A percentile compares a stretch with the other conserved stretches of the same genome.
These are phyloP conservation scores for Lolium rigidum DNA, from an alignment of 176 grass and related monocot genomes.

Conservation along the genomic window DNA sequence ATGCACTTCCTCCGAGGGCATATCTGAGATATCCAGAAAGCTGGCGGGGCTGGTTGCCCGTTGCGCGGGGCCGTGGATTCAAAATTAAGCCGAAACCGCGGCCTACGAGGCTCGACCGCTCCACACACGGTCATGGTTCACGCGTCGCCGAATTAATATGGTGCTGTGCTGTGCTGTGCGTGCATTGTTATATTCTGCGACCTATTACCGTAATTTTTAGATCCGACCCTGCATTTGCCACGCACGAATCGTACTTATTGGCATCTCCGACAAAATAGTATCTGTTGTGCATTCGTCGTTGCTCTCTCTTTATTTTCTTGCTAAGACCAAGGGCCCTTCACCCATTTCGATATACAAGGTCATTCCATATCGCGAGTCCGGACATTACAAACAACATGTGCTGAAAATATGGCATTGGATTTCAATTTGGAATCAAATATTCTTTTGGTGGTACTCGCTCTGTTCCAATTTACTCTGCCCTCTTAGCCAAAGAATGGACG, in stretches of 20 bases:
- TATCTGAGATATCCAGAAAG: neutral
- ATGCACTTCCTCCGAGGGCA: neutral
- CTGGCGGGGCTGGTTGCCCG: neutral
- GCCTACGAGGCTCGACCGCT: neutral
- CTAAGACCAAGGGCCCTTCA: no score
- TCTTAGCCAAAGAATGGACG: no score
- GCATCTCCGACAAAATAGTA: neutral
- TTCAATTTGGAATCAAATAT: no score
- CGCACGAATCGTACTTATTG: neutral
- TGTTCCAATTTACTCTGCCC: no score
- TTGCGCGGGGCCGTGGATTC: neutral
- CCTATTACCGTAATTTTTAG: neutral
- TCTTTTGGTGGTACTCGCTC: no score
- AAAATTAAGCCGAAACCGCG: constrained; percentile 10
- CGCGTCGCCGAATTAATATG: neutral
- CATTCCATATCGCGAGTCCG: no score
- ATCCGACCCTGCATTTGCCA: neutral
- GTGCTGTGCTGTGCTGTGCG: neutral
- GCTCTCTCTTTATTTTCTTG: no score
- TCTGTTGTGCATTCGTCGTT: no score
- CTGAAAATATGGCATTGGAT: no score
- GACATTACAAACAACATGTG: no score
- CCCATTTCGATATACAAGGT: no score
- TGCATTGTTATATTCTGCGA: neutral
- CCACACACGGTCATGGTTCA: neutral